Percentiles rank a stretch among this genome's conserved stretches.
Evolutionary conservation across 306 rosid species (phyloP).

Genomic region (Vigna reflexopilosa): DNA sequence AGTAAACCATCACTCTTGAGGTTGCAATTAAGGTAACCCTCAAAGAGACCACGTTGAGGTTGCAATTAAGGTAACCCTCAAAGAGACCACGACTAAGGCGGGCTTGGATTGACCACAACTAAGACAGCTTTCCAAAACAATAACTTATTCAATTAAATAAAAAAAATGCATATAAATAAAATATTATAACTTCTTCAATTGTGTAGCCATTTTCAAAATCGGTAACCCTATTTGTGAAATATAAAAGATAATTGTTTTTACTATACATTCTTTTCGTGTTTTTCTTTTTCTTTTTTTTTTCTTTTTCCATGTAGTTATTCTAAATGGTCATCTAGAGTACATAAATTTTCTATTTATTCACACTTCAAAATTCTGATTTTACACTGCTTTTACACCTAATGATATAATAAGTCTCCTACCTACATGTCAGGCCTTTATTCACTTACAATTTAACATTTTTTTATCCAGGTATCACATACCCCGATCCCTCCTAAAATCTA

Average conservation of each 20-base stretch:
- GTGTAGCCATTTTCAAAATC: conserved; percentile 13
- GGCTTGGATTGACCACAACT: not conserved
- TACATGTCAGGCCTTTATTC: conserved; percentile 17
- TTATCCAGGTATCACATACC: conserved; percentile 84
- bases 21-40: no score
- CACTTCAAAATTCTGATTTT: conserved; percentile 8
- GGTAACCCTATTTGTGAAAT: conserved; percentile 13
- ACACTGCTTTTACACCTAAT: not conserved
- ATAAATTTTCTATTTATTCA: conserved; percentile 16
- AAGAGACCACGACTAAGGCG: no score
- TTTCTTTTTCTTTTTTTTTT: no score
- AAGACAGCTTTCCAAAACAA: not conserved
- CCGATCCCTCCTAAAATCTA: conserved; percentile 71
- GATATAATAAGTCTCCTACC: conserved; percentile 1
- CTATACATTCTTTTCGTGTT: not conserved
- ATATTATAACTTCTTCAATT: not conserved
- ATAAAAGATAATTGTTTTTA: not conserved
- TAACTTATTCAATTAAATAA: not conserved
- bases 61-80: no score
- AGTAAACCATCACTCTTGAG: no score
- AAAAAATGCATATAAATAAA: not conserved
- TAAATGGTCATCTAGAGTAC: not conserved
- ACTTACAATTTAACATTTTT: conserved; percentile 29
- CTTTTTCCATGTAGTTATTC: not conserved
- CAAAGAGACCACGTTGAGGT: no score